A percentile compares a stretch with the other conserved stretches of the same genome.
Evolutionary conservation across 2,329 filamentous ascomycete species (phyloP).

Genomic region (Blastomyces percursus): DNA sequence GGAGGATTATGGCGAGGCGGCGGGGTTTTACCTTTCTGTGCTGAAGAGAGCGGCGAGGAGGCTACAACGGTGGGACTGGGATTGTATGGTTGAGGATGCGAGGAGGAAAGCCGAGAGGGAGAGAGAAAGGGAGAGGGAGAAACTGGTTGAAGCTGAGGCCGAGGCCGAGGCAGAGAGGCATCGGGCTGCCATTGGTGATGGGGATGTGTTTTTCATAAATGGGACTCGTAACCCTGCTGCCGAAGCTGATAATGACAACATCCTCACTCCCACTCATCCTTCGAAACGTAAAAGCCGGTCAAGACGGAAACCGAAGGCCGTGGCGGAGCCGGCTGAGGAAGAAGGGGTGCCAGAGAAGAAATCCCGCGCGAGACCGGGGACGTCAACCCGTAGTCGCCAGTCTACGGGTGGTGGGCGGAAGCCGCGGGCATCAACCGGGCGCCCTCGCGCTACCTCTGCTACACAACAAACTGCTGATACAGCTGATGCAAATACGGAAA

Average conservation of each 20-base stretch:
- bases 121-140: not conserved
- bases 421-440: not conserved
- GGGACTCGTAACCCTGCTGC: not conserved
- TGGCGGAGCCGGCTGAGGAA: not conserved
- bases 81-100: constrained; percentile 14
- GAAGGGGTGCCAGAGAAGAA: not conserved
- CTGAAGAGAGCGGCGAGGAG: constrained; percentile 34
- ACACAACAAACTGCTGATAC: not conserved
- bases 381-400: not conserved
- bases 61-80: constrained; percentile 37
- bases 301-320: not conserved
- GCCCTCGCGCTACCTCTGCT: not conserved
- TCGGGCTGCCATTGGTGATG: not conserved
- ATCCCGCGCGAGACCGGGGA: not conserved
- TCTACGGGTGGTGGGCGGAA: not conserved
- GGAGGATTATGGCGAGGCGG: constrained; percentile 40
- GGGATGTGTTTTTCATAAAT: not conserved
- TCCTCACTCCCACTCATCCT: not conserved
- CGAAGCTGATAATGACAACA: not conserved
- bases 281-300: not conserved
- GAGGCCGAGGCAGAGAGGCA: not conserved
- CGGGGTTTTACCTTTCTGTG: constrained; percentile 35
- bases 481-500: not conserved
- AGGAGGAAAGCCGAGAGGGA: not conserved
- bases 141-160: not conserved